A percentile compares a stretch with the other conserved stretches of the same genome.
Evolutionary conservation across 768 basidiomycete species (phyloP).

Genomic region (Heimioporus sp.): DNA sequence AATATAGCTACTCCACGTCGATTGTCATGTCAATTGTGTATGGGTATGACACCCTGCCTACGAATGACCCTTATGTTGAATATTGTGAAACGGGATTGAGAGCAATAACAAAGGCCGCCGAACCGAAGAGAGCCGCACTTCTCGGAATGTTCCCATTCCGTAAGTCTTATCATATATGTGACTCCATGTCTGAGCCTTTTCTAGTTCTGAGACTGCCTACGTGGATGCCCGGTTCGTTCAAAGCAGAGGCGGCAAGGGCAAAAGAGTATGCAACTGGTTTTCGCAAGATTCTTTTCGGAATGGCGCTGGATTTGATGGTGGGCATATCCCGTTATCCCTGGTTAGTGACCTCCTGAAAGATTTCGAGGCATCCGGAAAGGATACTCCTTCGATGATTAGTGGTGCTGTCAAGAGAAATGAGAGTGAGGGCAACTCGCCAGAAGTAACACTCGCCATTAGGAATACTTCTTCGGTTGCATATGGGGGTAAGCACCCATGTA

Average conservation of each 20-base stretch:
- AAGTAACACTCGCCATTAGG: constrained; percentile 19
- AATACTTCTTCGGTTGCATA: constrained; percentile 23
- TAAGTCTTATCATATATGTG: constrained; percentile 8
- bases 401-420: constrained; percentile 19
- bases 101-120: constrained; percentile 12
- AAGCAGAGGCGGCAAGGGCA: constrained; percentile 16
- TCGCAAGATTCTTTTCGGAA: constrained; percentile 17
- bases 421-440: constrained; percentile 14
- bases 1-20: constrained; percentile 25
- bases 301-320: constrained; percentile 24
- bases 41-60: constrained; percentile 19
- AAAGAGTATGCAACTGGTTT: constrained; percentile 17
- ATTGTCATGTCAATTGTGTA: constrained; percentile 28
- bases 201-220: constrained; percentile 23
- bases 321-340: neutral
- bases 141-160: constrained; percentile 26
- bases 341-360: neutral
- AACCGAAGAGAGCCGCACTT: constrained; percentile 21
- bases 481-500: constrained; percentile 12
- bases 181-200: neutral
- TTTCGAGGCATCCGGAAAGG: constrained; percentile 15
- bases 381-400: constrained; percentile 20
- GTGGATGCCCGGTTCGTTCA: constrained; percentile 26
- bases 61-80: constrained; percentile 21
- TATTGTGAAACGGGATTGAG: constrained; percentile 16